Evolutionary conservation across 2,329 filamentous ascomycete species (phyloP).

Genomic region (Colletotrichum tropicale): DNA sequence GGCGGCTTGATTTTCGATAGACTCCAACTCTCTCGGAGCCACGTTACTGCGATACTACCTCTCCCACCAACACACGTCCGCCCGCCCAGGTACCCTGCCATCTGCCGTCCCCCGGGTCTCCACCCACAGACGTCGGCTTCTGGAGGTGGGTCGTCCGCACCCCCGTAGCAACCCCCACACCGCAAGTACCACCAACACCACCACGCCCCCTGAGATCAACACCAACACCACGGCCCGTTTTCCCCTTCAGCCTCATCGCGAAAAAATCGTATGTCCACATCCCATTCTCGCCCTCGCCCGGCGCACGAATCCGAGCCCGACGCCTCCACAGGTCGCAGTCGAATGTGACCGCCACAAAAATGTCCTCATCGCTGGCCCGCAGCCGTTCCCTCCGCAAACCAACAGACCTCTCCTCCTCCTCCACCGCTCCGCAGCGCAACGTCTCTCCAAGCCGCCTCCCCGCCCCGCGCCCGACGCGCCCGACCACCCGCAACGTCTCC

Average conservation of each 20-base stretch:
- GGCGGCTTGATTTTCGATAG: not conserved
- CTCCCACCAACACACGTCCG: not conserved
- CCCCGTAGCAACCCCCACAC: slow-evolving; percentile 9
- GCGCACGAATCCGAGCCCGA: not conserved
- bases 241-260: not conserved
- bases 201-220: slow-evolving; percentile 8
- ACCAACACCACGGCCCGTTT: not conserved
- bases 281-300: not conserved
- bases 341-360: slow-evolving; percentile 22
- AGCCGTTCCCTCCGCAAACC: slow-evolving; percentile 55
- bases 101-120: not conserved
- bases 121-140: not conserved
- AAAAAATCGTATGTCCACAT: not conserved
- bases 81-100: not conserved
- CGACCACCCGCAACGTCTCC: slow-evolving; percentile 15
- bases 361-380: slow-evolving; percentile 49
- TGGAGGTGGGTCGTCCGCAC: not conserved
- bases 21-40: not conserved
- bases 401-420: slow-evolving; percentile 10
- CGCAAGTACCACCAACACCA: not conserved
- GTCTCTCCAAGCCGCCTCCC: slow-evolving; percentile 18
- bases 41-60: not conserved
- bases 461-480: not conserved
- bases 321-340: not conserved
- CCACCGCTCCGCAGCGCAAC: not conserved